A percentile compares a stretch with the other conserved stretches of the same genome.
Evolutionary conservation across 768 basidiomycete species (phyloP).

Genomic region (Phaeotremella skinneri): DNA sequence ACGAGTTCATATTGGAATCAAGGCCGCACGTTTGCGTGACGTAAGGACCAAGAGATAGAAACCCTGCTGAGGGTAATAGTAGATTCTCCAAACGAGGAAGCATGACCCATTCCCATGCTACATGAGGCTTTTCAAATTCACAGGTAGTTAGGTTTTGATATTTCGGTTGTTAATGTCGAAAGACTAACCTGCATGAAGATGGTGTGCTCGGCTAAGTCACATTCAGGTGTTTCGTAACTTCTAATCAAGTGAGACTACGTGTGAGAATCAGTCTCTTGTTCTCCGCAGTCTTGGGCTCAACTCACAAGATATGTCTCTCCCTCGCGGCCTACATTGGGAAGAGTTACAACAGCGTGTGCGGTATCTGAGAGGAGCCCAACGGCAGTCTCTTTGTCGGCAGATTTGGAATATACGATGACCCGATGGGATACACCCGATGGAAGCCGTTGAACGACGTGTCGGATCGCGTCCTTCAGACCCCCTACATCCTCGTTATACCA

Average conservation of each 20-base stretch:
- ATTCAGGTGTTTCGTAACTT: constrained; percentile 32
- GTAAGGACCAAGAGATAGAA: constrained; percentile 49
- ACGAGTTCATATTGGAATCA: constrained; percentile 38
- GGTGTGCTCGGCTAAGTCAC: constrained; percentile 42
- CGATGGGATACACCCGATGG: constrained; percentile 15
- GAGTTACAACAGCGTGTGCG: constrained; percentile 38
- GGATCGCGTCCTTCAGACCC: constrained; percentile 24
- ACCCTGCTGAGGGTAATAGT: constrained; percentile 35
- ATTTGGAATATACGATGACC: constrained; percentile 47
- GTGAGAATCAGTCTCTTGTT: not conserved
- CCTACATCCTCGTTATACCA: constrained; percentile 42
- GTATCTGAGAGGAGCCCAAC: constrained; percentile 22
- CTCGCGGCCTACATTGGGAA: constrained; percentile 48
- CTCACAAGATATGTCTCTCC: constrained; percentile 52
- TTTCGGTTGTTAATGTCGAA: not conserved
- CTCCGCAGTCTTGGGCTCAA: not conserved
- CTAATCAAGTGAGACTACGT: constrained; percentile 42
- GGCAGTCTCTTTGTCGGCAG: constrained; percentile 10
- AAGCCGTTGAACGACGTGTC: constrained; percentile 10
- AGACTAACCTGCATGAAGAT: constrained; percentile 43
- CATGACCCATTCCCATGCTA: constrained; percentile 48
- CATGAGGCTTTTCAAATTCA: constrained; percentile 32
- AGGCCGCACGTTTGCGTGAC: constrained; percentile 35
- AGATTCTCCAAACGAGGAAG: constrained; percentile 31
- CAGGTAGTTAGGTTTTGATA: not conserved